Base-by-base conservation (phyloP, 495 filamentous ascomycete genomes). In the Xylaria curta region DNA sequence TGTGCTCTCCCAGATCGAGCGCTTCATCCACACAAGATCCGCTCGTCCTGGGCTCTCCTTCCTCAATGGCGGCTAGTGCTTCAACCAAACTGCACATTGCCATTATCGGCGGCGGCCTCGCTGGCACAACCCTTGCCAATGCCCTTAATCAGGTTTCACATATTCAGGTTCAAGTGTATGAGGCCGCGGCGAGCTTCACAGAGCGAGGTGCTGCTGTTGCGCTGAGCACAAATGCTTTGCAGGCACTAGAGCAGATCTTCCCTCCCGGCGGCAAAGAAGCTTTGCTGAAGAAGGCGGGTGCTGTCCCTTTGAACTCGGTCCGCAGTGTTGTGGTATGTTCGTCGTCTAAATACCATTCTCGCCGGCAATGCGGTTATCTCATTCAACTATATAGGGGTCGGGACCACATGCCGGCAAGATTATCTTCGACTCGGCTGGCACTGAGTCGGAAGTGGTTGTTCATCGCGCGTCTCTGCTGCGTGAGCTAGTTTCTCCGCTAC, bases 191-290 rank as follows among this genome's bases (percentile, higher is more conserved):
- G 49, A 69, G 46, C 10, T 76, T 78, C 63, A 73, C 72, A 12
- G 76, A 78, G 53, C 66, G 73, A 17, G 75, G 76, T n/a, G 75
- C 72, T n/a, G 72, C 75, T 12, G 70, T 78, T 54, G 73, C 64
- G 4, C 60, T 78, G 10, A 65, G 73, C 24, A 31, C 33, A 17
- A 74, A 74, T 60, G 69, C 72, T 13, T 40, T 53, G 2, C 47
- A 46, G 6, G 72, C 72, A 19, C 36, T 74, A 28, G 36, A 64
- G 15, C 38, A 63, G 44, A 51, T 70, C 7, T 38, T 63, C 54
- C 38, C 42, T 15, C 42, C 13, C 8, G 64, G 47, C 26, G 46
- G 64, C 26, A 67, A 67, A 24, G 46, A 46, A 0, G 46, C n/a
- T 17, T 24, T 67, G 64, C 4, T 67, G 64, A 36, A 54, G 13